Evolutionary conservation across 2,329 filamentous ascomycete genomes (phyloP), one percentile per base, ranked within the genome.

Genomic region (Trichoderma semiorbis): DNA sequence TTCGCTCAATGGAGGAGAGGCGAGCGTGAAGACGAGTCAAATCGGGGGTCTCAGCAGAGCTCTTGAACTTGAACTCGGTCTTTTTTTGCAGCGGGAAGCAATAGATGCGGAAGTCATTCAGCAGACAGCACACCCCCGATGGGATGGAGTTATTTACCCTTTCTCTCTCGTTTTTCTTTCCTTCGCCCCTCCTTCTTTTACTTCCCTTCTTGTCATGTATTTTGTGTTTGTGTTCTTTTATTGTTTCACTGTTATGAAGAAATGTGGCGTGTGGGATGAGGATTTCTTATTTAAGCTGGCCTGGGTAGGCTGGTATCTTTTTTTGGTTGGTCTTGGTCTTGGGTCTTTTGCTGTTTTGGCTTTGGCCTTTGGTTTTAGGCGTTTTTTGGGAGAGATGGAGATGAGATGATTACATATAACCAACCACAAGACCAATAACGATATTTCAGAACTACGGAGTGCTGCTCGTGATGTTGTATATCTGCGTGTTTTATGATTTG

Each of bases 221-320:
- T 50, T 67, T 66, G 65, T 65, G 50, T 68, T 60, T 69, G 72
- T 67, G 62, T 71, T 26, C 50, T 47, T 21, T 62, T 60, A 26
- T 63, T 64, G 66, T 72, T 47, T 55, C 30, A 24, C 43, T 43
- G 58, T 60, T 72, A 69, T 53, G 66, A 69, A 61, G 66, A 62
- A 62, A 69, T 69, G 66, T 24, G 66, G 66, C 66, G 66, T 21
- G 64, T 16, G 16, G 66, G 39, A 14, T 34, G n/a, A 69, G 57
- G 60, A 18, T 26, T 24, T 53, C 36, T 66, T 26, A 57, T 55
- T 16, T 69, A 58, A 58, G 39, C 66, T 61, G 57, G 66, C 53
- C 53, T 60, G 65, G 32, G 39, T 67, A 18, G 47, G 34, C 39
- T 62, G 55, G 55, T 39, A n/a, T 32, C 16, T n/a, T 30, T 21